Evolutionary conservation across 345 rosid species (phyloP), one percentile per base, ranked within the genome.

Genomic region (Isatis tinctoria): DNA sequence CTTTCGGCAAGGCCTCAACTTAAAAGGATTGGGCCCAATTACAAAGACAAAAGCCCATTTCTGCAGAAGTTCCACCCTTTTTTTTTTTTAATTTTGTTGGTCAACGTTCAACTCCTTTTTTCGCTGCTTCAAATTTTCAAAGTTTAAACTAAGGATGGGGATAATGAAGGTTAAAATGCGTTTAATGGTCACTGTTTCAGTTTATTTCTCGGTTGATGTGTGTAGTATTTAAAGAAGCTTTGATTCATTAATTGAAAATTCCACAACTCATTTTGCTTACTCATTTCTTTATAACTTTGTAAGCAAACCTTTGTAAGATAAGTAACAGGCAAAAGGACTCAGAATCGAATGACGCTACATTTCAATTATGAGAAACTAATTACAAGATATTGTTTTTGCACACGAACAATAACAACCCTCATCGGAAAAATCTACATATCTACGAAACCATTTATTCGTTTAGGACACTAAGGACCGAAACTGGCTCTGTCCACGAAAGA

Each of bases 381-480:
- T 17, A 66, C 33, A 51, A 14, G 33, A n/a, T 4, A 22, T 5
- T 51, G 11, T 37, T 37, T 14, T 4, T 45, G 20, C 10, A 53
- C 11, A 27, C 57, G 54, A 30, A 64, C 36, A 7, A 53, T 35
- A 13, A 60, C 57, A 35, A 60, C n/a, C n/a, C 16, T 51, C 52
- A 5, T 56, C 3, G 39, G 1, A 35, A 59, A 39, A 71, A 18
- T 40, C 2, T 40, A 40, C 45, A 40, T 8, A 22, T 10, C 18
- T 22, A 16, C 37, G 17, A n/a, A 35, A 51, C 24, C 18, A 60
- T 48, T 9, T 70, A 43, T 52, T 52, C 36, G 8, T 67, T 67
- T 60, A 74, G 37, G 67, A 59, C 40, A 67, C 61, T n/a, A 75
- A 51, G 11, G 79, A 74, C 7, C 28, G 66, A 56, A 56, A 32